These are phyloP conservation scores for Populus deltoides DNA, from an alignment of 345 rosid species.

Conservation along the genomic window DNA sequence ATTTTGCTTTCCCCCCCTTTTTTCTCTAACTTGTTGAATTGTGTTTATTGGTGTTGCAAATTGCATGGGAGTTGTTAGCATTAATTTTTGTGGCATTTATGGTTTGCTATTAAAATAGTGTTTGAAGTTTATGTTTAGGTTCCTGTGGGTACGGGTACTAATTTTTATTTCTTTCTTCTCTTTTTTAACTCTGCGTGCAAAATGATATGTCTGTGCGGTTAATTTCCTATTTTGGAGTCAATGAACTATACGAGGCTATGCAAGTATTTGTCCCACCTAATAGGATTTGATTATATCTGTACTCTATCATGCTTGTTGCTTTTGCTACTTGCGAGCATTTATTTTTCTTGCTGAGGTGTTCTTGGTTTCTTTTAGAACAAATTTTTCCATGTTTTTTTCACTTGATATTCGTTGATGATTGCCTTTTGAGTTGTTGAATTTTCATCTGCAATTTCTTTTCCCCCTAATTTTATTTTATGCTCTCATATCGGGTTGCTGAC, in stretches of 20 bases:
- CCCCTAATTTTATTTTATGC: not conserved
- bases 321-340: conserved; percentile 1
- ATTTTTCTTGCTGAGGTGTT: not conserved
- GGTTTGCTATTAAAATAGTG: not conserved
- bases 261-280: not conserved
- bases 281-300: not conserved
- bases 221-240: conserved; percentile 1
- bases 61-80: conserved; percentile 5
- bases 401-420: not conserved
- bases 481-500: conserved; percentile 18
- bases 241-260: not conserved
- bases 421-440: not conserved
- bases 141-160: conserved; percentile 3
- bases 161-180: not conserved
- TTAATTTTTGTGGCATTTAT: conserved; percentile 13
- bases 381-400: not conserved
- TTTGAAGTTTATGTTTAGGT: not conserved
- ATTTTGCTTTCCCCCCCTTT: not conserved
- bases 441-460: not conserved
- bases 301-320: not conserved
- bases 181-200: not conserved
- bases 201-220: not conserved
- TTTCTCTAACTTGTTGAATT: not conserved
- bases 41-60: not conserved
- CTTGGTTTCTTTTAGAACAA: not conserved